Conservation (phyloP, 768 basidiomycete species). For the Hortiboletus campestris region DNA sequence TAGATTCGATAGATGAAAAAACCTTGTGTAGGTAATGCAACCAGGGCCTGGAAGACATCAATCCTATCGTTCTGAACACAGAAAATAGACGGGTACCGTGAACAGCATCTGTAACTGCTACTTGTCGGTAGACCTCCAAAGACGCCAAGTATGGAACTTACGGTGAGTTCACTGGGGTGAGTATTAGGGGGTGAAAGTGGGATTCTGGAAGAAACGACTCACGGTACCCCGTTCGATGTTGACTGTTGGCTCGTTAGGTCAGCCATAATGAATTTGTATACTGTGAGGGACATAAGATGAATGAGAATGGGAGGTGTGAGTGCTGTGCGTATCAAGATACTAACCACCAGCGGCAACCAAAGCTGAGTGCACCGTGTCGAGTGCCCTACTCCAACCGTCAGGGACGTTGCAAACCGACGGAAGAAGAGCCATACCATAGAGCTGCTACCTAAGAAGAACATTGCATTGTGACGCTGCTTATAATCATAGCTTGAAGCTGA, state of each 20-base stretch:
- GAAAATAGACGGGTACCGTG: background rate
- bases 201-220: background rate
- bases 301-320: background rate
- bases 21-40: slow-evolving; percentile 1
- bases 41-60: slow-evolving; percentile 1
- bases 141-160: background rate
- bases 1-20: slow-evolving; percentile 13
- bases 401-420: fast-evolving
- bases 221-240: background rate
- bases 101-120: slow-evolving; percentile 4
- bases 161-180: slow-evolving; percentile 7
- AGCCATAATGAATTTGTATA: slow-evolving; percentile 1
- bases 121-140: background rate
- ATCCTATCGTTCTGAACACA: no score
- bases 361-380: slow-evolving; percentile 9
- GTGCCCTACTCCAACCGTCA: background rate
- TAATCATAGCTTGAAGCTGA: background rate
- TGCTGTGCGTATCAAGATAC: background rate
- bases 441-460: background rate
- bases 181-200: background rate
- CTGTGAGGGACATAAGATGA: background rate
- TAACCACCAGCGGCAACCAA: slow-evolving; percentile 4
- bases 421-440: slow-evolving; percentile 1
- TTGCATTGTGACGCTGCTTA: background rate
- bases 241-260: background rate